phyloP scores from a whole-genome alignment of 768 basidiomycete genomes.

The Rhodosporidiobolus sp. region DNA sequence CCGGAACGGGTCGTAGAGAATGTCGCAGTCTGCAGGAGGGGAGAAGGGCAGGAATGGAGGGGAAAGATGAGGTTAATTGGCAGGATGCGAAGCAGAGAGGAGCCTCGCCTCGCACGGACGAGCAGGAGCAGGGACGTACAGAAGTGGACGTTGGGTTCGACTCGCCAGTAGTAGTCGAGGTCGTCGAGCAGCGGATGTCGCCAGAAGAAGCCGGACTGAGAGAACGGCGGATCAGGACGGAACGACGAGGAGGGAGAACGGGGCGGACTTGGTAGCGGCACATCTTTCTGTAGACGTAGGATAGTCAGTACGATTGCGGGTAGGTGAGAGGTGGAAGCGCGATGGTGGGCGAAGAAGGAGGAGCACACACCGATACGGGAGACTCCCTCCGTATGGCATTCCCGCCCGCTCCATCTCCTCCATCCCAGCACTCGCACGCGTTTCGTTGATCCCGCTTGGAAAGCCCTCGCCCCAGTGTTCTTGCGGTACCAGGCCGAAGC shows the following conservation, averaged over 20 bases:
- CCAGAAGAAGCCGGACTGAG: constrained; percentile 66
- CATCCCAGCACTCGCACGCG: background rate
- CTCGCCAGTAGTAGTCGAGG: constrained; percentile 83
- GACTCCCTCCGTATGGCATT: constrained; percentile 1
- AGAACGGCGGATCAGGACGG: background rate
- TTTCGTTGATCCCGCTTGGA: constrained; percentile 4
- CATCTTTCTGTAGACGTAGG: constrained; percentile 6
- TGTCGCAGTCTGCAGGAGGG: constrained; percentile 10
- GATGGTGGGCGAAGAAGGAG: no score
- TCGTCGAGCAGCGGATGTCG: constrained; percentile 69
- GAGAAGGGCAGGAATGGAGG: background rate
- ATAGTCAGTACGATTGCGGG: background rate
- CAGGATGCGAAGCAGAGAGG: background rate
- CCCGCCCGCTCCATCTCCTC: constrained; percentile 12
- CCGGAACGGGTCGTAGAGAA: constrained; percentile 67
- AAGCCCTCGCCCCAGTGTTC: constrained; percentile 9
- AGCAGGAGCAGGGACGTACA: constrained; percentile 60
- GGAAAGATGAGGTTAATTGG: background rate
- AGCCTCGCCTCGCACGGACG: no score
- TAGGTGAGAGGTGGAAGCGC: background rate
- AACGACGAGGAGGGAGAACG: no score
- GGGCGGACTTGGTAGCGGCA: background rate
- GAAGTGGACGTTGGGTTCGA: constrained; percentile 77
- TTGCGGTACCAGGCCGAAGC: background rate
- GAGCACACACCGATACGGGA: constrained; percentile 13